Percentiles rank a stretch among this genome's conserved stretches.
These are phyloP conservation scores for Chlamydomonas incerta DNA, from an alignment of 139 green algal species.

Conservation along the genomic window DNA sequence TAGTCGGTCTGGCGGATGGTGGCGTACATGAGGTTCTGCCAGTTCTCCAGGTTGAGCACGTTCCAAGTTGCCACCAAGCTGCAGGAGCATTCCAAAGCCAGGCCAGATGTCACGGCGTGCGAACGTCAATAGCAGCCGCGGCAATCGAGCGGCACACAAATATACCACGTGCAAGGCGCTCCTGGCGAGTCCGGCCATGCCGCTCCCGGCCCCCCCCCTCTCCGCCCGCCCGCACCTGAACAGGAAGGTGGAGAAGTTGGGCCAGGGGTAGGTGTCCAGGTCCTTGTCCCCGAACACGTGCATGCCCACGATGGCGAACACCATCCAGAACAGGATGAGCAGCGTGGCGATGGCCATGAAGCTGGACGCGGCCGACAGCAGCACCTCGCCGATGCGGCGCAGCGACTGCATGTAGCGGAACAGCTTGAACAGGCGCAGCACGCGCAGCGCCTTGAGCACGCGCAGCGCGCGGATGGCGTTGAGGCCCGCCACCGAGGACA, in stretches of 20 bases:
- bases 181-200: no score
- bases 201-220: no score
- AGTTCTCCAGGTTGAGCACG: slow-evolving; percentile 81
- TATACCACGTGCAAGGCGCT: no score
- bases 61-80: slow-evolving; percentile 33
- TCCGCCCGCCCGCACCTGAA: slow-evolving; percentile 46
- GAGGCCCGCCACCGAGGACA: slow-evolving; percentile 28
- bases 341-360: slow-evolving; percentile 72
- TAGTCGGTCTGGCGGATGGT: slow-evolving; percentile 63
- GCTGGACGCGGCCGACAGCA: slow-evolving; percentile 68
- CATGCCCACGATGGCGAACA: slow-evolving; percentile 87
- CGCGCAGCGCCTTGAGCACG: slow-evolving; percentile 82
- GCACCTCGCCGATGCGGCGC: slow-evolving; percentile 75
- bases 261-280: slow-evolving; percentile 54
- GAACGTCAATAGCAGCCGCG: no score
- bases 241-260: slow-evolving; percentile 81
- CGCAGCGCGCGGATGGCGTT: slow-evolving; percentile 66
- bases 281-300: slow-evolving; percentile 75
- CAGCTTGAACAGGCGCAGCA: slow-evolving; percentile 67
- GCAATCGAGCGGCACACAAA: no score
- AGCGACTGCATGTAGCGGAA: slow-evolving; percentile 75
- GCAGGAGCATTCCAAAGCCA: not conserved
- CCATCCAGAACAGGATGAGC: slow-evolving; percentile 83
- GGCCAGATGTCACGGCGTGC: not conserved
- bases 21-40: slow-evolving; percentile 68